Percentiles rank a stretch among this genome's conserved stretches.
phyloP scores from a whole-genome alignment of 2,329 filamentous ascomycete genomes.

The Exophiala alcalophila region DNA sequence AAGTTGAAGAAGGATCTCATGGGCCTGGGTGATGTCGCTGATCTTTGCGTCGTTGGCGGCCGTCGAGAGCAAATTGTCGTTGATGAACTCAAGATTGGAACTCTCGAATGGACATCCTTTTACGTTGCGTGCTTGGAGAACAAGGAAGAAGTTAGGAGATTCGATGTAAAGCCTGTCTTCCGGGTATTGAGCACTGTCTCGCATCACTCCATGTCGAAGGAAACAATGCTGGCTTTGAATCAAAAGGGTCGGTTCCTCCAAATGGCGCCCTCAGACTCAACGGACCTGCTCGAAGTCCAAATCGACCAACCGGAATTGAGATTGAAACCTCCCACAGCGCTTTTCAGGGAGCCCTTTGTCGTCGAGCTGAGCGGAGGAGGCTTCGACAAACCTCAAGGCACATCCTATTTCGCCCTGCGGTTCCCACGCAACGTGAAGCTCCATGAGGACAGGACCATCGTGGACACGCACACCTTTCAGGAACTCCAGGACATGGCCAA shows the following conservation, averaged over 20 bases:
- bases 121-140: slow-evolving; percentile 74
- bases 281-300: slow-evolving; percentile 44
- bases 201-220: slow-evolving; percentile 46
- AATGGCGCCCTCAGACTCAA: slow-evolving; percentile 36
- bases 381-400: slow-evolving; percentile 69
- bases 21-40: slow-evolving; percentile 75
- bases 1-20: slow-evolving; percentile 82
- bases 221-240: slow-evolving; percentile 53
- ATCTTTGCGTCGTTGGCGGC: slow-evolving; percentile 76
- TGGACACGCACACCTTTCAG: slow-evolving; percentile 65
- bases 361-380: slow-evolving; percentile 78
- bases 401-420: slow-evolving; percentile 68
- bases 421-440: slow-evolving; percentile 76
- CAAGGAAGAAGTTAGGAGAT: slow-evolving; percentile 55
- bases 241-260: slow-evolving; percentile 46
- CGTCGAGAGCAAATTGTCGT: slow-evolving; percentile 66
- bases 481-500: slow-evolving; percentile 67
- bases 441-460: slow-evolving; percentile 69
- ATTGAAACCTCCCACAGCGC: slow-evolving; percentile 33
- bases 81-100: slow-evolving; percentile 51
- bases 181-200: slow-evolving; percentile 64
- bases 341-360: slow-evolving; percentile 69
- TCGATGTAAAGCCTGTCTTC: slow-evolving; percentile 56
- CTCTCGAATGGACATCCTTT: slow-evolving; percentile 74
- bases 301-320: slow-evolving; percentile 40